Evolutionary conservation across 2,329 filamentous ascomycete species (phyloP).

Genomic region (Magnaporthiopsis incrustans): DNA sequence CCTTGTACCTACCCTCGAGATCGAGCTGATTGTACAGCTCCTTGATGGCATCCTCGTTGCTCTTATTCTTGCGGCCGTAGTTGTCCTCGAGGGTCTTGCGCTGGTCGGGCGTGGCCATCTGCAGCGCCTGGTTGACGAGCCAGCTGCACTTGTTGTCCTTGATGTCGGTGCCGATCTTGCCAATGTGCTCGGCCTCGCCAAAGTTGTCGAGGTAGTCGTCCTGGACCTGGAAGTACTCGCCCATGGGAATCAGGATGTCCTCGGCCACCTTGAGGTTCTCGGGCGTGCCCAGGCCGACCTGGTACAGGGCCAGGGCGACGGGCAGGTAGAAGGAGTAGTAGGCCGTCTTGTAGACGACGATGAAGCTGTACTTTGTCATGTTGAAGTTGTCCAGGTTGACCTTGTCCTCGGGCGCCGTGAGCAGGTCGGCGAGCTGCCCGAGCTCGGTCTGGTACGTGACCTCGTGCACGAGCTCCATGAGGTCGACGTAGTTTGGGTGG

Average conservation of each 20-base stretch:
- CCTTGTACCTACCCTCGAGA: constrained; percentile 76
- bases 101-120: constrained; percentile 74
- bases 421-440: constrained; percentile 86
- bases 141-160: constrained; percentile 99
- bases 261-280: constrained; percentile 84
- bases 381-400: constrained; percentile 94
- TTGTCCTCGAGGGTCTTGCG: constrained; percentile 80
- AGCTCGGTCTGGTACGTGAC: constrained; percentile 89
- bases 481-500: constrained; percentile 81
- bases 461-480: constrained; percentile 96
- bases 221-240: constrained; percentile 97
- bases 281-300: constrained; percentile 74
- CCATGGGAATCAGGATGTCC: constrained; percentile 94
- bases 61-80: constrained; percentile 86
- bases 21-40: no score
- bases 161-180: constrained; percentile 98
- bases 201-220: constrained; percentile 99
- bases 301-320: constrained; percentile 81
- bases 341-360: constrained; percentile 98
- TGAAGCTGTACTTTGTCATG: constrained; percentile 92
- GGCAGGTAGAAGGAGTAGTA: constrained; percentile 99
- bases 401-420: constrained; percentile 90
- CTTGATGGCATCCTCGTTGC: constrained; percentile 80
- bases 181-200: constrained; percentile 83
- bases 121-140: constrained; percentile 91